Conservation (phyloP, 1,284 basidiomycete species). For the Ceratobasidium sp. region DNA sequence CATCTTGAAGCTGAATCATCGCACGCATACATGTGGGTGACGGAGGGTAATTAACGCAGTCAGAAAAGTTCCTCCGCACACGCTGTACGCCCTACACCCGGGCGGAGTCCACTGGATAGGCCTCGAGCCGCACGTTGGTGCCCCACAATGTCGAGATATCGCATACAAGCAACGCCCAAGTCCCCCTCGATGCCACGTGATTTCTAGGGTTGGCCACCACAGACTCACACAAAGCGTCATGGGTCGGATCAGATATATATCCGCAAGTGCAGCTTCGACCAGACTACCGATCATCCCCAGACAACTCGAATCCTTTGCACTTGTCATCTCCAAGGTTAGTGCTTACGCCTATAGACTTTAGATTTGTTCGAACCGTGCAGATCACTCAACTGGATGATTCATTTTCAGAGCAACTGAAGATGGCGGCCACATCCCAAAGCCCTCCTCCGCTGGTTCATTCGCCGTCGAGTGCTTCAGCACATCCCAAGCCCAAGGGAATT, state of each 20-base stretch:
- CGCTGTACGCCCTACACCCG: conserved; percentile 14
- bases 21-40: neutral
- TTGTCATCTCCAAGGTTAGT: conserved; percentile 1
- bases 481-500: conserved; percentile 79
- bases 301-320: conserved; percentile 5
- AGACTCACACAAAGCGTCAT: conserved; percentile 17
- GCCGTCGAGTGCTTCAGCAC: conserved; percentile 53
- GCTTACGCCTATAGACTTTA: neutral
- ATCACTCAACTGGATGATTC: neutral
- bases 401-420: neutral
- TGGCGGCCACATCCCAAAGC: conserved; percentile 35
- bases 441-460: conserved; percentile 22
- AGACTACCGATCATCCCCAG: neutral
- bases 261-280: conserved; percentile 18
- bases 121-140: conserved; percentile 20
- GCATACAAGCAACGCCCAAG: neutral
- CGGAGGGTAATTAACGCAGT: neutral
- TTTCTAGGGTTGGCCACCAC: neutral
- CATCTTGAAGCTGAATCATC: neutral
- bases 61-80: neutral
- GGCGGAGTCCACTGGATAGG: neutral
- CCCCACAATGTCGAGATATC: conserved; percentile 17
- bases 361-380: neutral
- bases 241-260: conserved; percentile 38
- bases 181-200: conserved; percentile 26